Base-by-base conservation (phyloP, 2,329 filamentous ascomycete genomes). In the Claviceps humidiphila region DNA sequence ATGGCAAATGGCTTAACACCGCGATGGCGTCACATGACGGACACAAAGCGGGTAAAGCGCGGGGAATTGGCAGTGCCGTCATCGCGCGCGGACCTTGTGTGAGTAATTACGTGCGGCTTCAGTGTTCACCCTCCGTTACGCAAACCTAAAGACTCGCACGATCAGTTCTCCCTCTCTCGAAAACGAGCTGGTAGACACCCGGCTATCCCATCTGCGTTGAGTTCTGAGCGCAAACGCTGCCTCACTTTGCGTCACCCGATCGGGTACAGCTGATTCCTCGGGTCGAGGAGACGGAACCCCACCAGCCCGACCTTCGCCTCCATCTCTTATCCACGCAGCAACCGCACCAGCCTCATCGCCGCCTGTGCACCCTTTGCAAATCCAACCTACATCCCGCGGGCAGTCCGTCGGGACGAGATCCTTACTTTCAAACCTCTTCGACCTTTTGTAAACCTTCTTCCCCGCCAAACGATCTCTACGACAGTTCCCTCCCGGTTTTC, bases 11-110 rank as follows among this genome's bases (percentile, higher is more conserved):
- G 20, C n/a, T n/a, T 11, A n/a, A 8, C 16, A 14, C 13, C 24
- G 43, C 56, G 6, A 57, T 55, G 57, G 55, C 58, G 55, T 67
- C 65, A 67, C 63, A 63, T 65, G 65, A 65, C 54, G 39, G n/a
- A 45, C 14, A 46, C 16, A 30, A 9, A 22, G 5, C 57, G 63
- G 62, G 30, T 58, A 54, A 64, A 58, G 54, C 39, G 49, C 64
- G 60, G 59, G 49, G 61, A 63, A 64, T 56, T 47, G 54, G 48
- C 47, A 51, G 60, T 64, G 61, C 64, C 63, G 64, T 67, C 64
- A 66, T 66, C 61, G 58, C 53, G 54, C 57, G 42, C 20, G 20
- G 17, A 20, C 13, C 41, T 13, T 43, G 17, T 43, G 17, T 20
- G 41, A 26, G 13, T 7, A 8, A 9, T 8, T 44, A 14, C 13